phyloP scores from a whole-genome alignment of 2,329 filamentous ascomycete genomes.

The Stylonectria norvegica region DNA sequence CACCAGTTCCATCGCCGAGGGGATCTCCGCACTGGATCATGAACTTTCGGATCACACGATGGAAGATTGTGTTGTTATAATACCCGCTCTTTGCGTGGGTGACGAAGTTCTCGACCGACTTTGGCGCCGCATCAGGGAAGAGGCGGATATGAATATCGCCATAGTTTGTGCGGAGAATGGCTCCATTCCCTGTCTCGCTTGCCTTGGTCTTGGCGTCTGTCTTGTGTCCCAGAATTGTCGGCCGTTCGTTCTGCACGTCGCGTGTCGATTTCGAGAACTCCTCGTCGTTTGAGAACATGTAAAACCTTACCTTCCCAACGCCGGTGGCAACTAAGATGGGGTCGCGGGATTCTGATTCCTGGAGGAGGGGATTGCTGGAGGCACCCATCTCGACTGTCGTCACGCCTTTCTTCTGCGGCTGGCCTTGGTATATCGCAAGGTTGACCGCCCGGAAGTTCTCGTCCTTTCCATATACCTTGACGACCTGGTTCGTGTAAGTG shows the following conservation, averaged over 20 bases:
- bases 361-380: constrained; percentile 85
- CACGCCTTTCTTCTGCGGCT: constrained; percentile 88
- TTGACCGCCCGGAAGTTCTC: constrained; percentile 83
- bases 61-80: constrained; percentile 97
- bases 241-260: constrained; percentile 94
- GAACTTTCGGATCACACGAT: constrained; percentile 94
- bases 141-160: constrained; percentile 92
- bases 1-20: constrained; percentile 84
- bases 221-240: constrained; percentile 60
- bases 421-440: constrained; percentile 86
- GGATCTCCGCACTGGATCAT: constrained; percentile 99
- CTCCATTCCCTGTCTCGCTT: constrained; percentile 71
- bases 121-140: constrained; percentile 89
- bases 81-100: constrained; percentile 86
- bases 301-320: constrained; percentile 86
- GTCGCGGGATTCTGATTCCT: constrained; percentile 86
- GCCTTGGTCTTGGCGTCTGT: constrained; percentile 54
- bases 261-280: constrained; percentile 78
- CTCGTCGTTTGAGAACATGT: constrained; percentile 93
- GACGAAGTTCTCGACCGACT: constrained; percentile 95
- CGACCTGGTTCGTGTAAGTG: constrained; percentile 87
- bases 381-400: constrained; percentile 97
- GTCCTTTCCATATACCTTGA: constrained; percentile 86
- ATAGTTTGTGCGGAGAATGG: constrained; percentile 85
- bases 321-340: constrained; percentile 84